Conservation (phyloP, 1,139 yeast species). For the Saccharomyces hybrid region DNA sequence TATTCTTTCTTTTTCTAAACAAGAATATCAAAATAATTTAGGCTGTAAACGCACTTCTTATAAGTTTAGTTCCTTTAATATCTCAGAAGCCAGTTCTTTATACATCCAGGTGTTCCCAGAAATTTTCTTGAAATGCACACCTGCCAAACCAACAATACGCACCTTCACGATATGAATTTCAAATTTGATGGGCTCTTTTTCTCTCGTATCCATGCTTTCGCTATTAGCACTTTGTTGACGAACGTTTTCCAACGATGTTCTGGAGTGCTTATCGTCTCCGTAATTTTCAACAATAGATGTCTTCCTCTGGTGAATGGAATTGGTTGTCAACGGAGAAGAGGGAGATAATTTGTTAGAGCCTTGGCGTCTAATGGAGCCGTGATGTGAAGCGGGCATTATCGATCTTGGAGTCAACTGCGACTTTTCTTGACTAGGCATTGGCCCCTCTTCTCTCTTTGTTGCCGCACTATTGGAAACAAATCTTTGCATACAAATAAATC, state of each 20-base stretch:
- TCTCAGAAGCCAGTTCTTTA: conserved; percentile 85
- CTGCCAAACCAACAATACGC: conserved; percentile 82
- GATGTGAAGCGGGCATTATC: neutral
- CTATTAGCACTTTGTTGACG: neutral
- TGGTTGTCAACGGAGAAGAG: neutral
- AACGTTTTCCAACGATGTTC: neutral
- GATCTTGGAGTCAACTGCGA: neutral
- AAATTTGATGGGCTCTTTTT: conserved; percentile 45
- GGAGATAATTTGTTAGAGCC: neutral
- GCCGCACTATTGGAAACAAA: neutral
- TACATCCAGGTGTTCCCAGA: conserved; percentile 95
- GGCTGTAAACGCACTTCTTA: conserved; percentile 19
- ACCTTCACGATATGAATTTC: conserved; percentile 91
- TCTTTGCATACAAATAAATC: conserved; percentile 67
- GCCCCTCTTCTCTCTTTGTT: neutral
- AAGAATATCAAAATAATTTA: neutral
- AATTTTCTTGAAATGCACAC: conserved; percentile 89
- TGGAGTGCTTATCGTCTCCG: neutral
- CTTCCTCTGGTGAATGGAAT: neutral
- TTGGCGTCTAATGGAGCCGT: neutral
- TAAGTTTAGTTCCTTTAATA: conserved; percentile 68
- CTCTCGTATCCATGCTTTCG: neutral
- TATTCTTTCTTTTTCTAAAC: neutral
- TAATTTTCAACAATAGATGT: neutral
- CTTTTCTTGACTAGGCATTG: no score